Evolutionary conservation across 345 rosid species (phyloP), one percentile per base, ranked within the genome.

Genomic region (Populus nigra): DNA sequence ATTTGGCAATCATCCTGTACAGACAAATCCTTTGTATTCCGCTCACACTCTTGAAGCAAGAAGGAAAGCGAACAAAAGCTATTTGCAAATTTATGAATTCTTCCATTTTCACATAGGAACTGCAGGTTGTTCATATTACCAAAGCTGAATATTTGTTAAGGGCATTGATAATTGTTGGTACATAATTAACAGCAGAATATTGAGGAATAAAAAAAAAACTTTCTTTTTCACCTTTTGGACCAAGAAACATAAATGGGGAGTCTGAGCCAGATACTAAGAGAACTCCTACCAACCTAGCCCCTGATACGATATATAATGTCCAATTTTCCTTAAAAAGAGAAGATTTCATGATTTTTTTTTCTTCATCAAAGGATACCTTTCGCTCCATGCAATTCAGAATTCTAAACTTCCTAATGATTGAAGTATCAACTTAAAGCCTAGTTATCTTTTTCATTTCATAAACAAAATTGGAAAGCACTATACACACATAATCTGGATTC

Each of bases 41-140:
- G 86, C 84, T 81, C 73, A 83, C 80, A 81, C 76, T 89, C 93
- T 81, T 88, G 90, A 74, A 91, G 81, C 87, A 88, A 72, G 79
- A 89, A 89, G 77, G 88, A 87, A 81, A 83, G 89, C 43, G 93
- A 88, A 82, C 95, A 91, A 75, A 87, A 91, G 87, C 95, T 87
- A 79, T 91, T 91, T 35, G 95, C 91, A 79, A 91, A 89, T 83
- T 91, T 91, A 53, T 91, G 90, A 74, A 88, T 88, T 82, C 93
- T 87, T 76, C 93, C 95, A 77, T 89, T 88, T 82, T 91, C 95
- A 73, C 88, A 91, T 47, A 91, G 84, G 80, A 89, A 91, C 79
- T 88, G 95, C 88, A 91, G 79, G 83, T 86, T 91, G 85, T 82
- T 88, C 86, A 89, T 74, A 81, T 89, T 91, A 76, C 89, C 90